These are phyloP conservation scores for Suillus luteus DNA, from an alignment of 768 basidiomycete genomes.

Conservation along the genomic window DNA sequence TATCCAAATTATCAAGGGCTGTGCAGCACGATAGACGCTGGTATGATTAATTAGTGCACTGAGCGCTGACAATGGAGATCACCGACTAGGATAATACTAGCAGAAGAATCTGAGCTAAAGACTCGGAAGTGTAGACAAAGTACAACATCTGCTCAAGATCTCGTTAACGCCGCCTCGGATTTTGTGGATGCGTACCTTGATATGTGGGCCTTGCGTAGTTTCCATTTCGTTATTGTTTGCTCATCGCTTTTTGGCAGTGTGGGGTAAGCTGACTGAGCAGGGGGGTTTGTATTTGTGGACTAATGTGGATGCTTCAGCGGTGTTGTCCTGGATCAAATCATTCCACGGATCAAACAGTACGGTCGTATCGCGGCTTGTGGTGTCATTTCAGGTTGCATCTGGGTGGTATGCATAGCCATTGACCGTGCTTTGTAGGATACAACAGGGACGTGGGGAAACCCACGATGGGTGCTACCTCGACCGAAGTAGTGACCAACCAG, in stretches of 20 bases:
- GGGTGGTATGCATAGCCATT: background rate
- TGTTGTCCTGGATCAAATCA: background rate
- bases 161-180: background rate
- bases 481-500: background rate
- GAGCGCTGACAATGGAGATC: too few relatives aligned
- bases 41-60: too few relatives aligned
- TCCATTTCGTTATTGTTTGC: background rate
- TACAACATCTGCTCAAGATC: background rate
- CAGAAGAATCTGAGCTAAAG: too few relatives aligned
- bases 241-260: background rate
- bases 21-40: too few relatives aligned
- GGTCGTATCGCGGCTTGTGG: background rate
- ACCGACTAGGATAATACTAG: too few relatives aligned
- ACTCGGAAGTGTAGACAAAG: too few relatives aligned
- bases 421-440: background rate
- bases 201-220: background rate
- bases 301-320: background rate
- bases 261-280: background rate
- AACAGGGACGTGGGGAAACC: background rate
- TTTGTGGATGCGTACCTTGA: conserved; percentile 2
- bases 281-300: background rate
- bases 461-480: background rate
- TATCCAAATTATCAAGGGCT: too few relatives aligned
- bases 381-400: background rate
- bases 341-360: background rate